Percentiles rank a stretch among this genome's conserved stretches.
Evolutionary conservation across 495 filamentous ascomycete genomes (phyloP).

Genomic region (Massariosphaeria phaeospora): DNA sequence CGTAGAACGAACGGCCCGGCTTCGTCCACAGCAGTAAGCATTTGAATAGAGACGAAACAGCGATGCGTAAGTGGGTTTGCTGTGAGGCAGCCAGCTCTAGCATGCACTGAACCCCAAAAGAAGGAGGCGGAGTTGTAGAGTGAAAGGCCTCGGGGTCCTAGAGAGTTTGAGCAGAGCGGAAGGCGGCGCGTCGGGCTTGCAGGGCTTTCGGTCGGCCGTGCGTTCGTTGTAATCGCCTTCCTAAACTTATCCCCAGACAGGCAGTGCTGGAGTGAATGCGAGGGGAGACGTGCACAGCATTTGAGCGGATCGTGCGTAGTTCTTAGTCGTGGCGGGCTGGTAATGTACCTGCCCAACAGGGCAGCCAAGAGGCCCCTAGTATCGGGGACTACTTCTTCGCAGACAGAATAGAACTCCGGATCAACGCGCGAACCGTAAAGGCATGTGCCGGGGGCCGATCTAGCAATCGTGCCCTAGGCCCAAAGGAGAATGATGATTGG

Average conservation of each 20-base stretch:
- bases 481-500: slow-evolving; percentile 19
- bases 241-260: slow-evolving; percentile 18
- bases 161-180: slow-evolving; percentile 39
- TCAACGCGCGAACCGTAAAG: slow-evolving; percentile 16
- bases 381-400: slow-evolving; percentile 15
- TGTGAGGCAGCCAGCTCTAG: no score
- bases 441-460: slow-evolving; percentile 1
- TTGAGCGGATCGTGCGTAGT: no score
- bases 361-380: slow-evolving; percentile 20
- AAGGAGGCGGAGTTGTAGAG: slow-evolving; percentile 49
- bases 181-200: slow-evolving; percentile 5
- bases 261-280: slow-evolving; percentile 25
- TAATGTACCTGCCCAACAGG: neutral
- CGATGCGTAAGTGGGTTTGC: no score
- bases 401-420: slow-evolving; percentile 25
- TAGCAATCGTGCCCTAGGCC: slow-evolving; percentile 13
- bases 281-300: slow-evolving; percentile 13
- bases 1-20: no score
- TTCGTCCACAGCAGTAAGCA: no score
- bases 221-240: slow-evolving; percentile 12
- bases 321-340: no score
- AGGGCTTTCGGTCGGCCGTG: slow-evolving; percentile 7
- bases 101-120: slow-evolving; percentile 52
- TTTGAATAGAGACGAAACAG: no score
- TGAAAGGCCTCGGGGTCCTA: slow-evolving; percentile 42